Evolutionary conservation across 2,329 filamentous ascomycete species (phyloP).

Genomic region (Sporothrix pallida): DNA sequence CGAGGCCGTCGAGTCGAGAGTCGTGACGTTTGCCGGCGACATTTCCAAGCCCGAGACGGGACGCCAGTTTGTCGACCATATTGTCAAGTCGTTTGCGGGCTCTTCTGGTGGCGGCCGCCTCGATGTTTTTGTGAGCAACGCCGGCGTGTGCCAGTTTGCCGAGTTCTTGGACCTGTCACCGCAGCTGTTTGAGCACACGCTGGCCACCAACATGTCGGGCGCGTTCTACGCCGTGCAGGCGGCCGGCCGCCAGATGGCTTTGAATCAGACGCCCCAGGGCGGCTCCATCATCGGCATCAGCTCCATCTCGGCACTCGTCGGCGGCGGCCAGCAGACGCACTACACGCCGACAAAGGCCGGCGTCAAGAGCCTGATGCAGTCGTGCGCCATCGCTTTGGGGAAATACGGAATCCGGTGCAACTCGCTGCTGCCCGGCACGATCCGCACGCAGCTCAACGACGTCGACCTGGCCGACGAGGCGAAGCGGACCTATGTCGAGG

Average conservation of each 20-base stretch:
- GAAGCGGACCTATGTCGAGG: constrained; percentile 71
- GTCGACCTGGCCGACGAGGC: constrained; percentile 67
- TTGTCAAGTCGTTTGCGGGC: constrained; percentile 40
- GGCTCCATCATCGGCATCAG: constrained; percentile 69
- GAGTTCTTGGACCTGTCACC: constrained; percentile 79
- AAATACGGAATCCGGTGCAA: constrained; percentile 71
- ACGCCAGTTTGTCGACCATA: constrained; percentile 27
- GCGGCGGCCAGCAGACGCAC: constrained; percentile 70
- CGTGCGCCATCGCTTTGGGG: constrained; percentile 68
- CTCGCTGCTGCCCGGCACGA: constrained; percentile 71
- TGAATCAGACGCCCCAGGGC: constrained; percentile 64
- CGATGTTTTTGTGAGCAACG: constrained; percentile 86
- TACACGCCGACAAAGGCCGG: constrained; percentile 78
- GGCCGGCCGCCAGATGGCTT: constrained; percentile 81
- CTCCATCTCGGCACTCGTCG: constrained; percentile 63
- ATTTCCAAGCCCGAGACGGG: constrained; percentile 34
- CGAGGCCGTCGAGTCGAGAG: constrained; percentile 8
- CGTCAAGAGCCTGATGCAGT: constrained; percentile 71
- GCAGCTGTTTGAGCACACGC: constrained; percentile 72
- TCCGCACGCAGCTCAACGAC: constrained; percentile 72
- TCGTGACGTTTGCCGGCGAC: constrained; percentile 32
- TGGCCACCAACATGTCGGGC: constrained; percentile 82
- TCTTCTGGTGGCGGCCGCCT: constrained; percentile 51
- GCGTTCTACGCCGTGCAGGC: constrained; percentile 90
- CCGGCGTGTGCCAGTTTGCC: constrained; percentile 85